phyloP scores from a whole-genome alignment of 257 asterid species.

The Handroanthus guayacan region DNA sequence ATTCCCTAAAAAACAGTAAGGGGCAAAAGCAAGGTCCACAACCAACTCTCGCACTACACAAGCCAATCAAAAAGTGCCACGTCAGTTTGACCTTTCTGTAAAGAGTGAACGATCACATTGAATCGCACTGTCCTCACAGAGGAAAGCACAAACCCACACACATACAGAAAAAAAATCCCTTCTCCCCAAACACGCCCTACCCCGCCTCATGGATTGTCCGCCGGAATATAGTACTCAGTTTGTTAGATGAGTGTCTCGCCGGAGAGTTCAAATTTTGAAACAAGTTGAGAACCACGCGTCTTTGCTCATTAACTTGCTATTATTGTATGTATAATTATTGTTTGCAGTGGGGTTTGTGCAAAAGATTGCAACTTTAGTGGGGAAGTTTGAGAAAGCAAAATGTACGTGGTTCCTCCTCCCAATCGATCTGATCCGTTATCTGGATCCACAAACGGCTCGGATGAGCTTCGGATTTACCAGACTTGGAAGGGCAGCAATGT shows the following conservation, averaged over 20 bases:
- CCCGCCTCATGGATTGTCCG: conserved; percentile 56
- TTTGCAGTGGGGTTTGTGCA: conserved; percentile 38
- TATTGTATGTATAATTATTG: conserved; percentile 22
- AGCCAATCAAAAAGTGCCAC: conserved; percentile 45
- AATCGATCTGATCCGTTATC: conserved; percentile 76
- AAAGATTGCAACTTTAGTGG: conserved; percentile 44
- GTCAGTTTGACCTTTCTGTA: conserved; percentile 58
- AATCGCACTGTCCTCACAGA: conserved; percentile 44
- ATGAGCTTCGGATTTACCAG: conserved; percentile 76
- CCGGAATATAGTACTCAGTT: conserved; percentile 47
- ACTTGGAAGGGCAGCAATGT: conserved; percentile 99
- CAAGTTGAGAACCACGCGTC: neutral
- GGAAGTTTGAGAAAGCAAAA: conserved; percentile 43
- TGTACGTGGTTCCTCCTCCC: conserved; percentile 91
- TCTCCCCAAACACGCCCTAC: conserved; percentile 54
- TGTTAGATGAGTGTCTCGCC: conserved; percentile 28
- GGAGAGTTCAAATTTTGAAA: conserved; percentile 27
- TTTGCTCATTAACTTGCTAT: conserved; percentile 19
- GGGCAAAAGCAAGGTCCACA: conserved; percentile 33
- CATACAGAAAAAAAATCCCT: conserved; percentile 26
- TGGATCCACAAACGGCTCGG: conserved; percentile 74
- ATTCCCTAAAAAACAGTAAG: conserved; percentile 22
- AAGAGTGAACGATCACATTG: conserved; percentile 56
- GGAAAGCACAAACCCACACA: conserved; percentile 20
- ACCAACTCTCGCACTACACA: conserved; percentile 32